phyloP scores from a whole-genome alignment of 2,329 filamentous ascomycete species.

The Diplodia mutila region DNA sequence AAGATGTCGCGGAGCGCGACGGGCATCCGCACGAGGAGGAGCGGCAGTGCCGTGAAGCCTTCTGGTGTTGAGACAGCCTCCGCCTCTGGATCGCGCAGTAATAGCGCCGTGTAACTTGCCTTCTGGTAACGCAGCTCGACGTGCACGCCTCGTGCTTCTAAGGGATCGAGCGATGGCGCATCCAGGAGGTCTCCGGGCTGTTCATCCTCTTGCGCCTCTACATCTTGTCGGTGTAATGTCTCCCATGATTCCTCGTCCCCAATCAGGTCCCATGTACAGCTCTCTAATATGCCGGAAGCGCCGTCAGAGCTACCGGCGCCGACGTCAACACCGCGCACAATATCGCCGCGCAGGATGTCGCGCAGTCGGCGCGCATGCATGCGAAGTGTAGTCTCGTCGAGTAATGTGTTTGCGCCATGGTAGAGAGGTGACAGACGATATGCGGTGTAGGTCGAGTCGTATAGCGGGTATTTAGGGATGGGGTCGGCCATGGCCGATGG shows the following conservation, averaged over 20 bases:
- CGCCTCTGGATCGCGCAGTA: slow-evolving; percentile 46
- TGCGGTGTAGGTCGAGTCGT: slow-evolving; percentile 58
- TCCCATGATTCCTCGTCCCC: slow-evolving; percentile 48
- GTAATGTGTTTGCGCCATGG: slow-evolving; percentile 45
- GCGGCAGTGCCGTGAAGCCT: slow-evolving; percentile 53
- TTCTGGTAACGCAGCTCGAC: slow-evolving; percentile 56
- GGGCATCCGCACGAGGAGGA: slow-evolving; percentile 57
- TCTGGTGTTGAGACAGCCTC: slow-evolving; percentile 34
- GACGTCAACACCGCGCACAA: slow-evolving; percentile 51
- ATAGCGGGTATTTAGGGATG: slow-evolving; percentile 49
- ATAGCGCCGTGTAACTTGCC: slow-evolving; percentile 54
- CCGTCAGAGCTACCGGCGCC: slow-evolving; percentile 45
- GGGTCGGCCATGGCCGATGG: slow-evolving; percentile 35
- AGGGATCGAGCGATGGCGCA: slow-evolving; percentile 28
- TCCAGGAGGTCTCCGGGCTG: slow-evolving; percentile 32
- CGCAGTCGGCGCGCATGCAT: slow-evolving; percentile 53
- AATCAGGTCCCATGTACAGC: slow-evolving; percentile 52
- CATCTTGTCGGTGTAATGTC: slow-evolving; percentile 36
- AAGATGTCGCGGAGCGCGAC: slow-evolving; percentile 54
- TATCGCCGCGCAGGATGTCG: slow-evolving; percentile 55
- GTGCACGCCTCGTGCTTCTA: slow-evolving; percentile 49
- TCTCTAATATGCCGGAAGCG: slow-evolving; percentile 51
- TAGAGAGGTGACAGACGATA: slow-evolving; percentile 60
- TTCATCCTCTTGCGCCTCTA: slow-evolving; percentile 38
- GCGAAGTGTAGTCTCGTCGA: slow-evolving; percentile 45